Percentiles rank a stretch among this genome's conserved stretches.
These are phyloP conservation scores for Tephrocybe sp. DNA, from an alignment of 768 basidiomycete species.

Conservation along the genomic window DNA sequence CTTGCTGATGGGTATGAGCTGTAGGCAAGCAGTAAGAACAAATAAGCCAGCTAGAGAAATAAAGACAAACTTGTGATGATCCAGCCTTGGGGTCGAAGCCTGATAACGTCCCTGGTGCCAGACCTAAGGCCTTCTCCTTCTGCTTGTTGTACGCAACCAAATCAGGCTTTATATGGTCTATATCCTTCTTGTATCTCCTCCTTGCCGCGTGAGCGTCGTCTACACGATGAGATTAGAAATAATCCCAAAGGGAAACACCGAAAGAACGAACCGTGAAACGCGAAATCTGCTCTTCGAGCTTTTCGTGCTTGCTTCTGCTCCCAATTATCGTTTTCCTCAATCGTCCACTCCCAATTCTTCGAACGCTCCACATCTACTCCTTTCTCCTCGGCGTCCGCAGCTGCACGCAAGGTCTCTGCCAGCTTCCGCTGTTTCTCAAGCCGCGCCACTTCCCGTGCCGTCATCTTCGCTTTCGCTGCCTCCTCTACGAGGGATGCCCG, in stretches of 20 bases:
- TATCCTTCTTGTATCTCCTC: slow-evolving; percentile 87
- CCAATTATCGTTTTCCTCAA: slow-evolving; percentile 96
- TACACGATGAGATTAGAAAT: slow-evolving; percentile 26
- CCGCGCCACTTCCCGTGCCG: slow-evolving; percentile 75
- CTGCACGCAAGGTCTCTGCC: slow-evolving; percentile 79
- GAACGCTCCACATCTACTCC: slow-evolving; percentile 91
- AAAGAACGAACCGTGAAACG: slow-evolving; percentile 78
- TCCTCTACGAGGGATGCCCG: slow-evolving; percentile 85
- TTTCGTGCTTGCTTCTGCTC: slow-evolving; percentile 86
- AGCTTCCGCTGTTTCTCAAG: slow-evolving; percentile 89
- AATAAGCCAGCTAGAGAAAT: not conserved
- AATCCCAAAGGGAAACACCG: slow-evolving; percentile 1
- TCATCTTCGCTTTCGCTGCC: slow-evolving; percentile 70
- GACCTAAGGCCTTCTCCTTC: slow-evolving; percentile 81
- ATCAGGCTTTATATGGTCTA: slow-evolving; percentile 87
- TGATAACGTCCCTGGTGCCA: slow-evolving; percentile 67
- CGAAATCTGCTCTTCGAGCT: slow-evolving; percentile 79
- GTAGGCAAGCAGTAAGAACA: slow-evolving; percentile 9
- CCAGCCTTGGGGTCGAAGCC: slow-evolving; percentile 52
- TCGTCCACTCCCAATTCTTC: slow-evolving; percentile 94
- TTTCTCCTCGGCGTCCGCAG: slow-evolving; percentile 84
- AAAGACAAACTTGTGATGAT: slow-evolving; percentile 36
- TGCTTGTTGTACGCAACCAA: slow-evolving; percentile 83
- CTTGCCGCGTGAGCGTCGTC: slow-evolving; percentile 90
- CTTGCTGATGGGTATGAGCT: slow-evolving; percentile 54